Evolutionary conservation across 2,329 filamentous ascomycete species (phyloP), one percentile per base, ranked within the genome.

Genomic region (Exutisphaerella laricina): DNA sequence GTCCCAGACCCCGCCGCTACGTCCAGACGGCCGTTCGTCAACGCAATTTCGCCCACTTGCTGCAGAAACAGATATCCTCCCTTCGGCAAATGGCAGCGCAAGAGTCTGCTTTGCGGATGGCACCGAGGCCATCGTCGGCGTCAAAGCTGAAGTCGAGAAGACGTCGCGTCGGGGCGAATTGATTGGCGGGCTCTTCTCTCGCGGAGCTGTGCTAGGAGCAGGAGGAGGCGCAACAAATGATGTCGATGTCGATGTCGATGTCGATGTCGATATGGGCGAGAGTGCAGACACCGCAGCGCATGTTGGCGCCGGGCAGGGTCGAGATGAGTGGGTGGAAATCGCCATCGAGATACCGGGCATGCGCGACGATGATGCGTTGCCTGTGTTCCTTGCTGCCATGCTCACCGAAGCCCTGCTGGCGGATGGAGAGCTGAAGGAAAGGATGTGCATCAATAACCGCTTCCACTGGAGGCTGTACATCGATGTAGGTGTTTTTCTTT

Each of bases 391-490:
- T 60, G 80, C 82, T 1, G 83, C 86, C 54, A 92, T 97, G 85
- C 73, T 97, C 66, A 80, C 79, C 43, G 92, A 98, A 73, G 86
- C 87, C 43, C 65, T 98, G 67, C 73, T 92, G 46, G 82, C 80
- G 22, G 84, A 81, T 65, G 83, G 80, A 3, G 74, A 75, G 58
- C 60, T 83, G 48, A 75, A 73, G 51, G 80, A 79, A 64, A 79
- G 82, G 58, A 66, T 98, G 60, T 84, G 82, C 66, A 96, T 98
- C 64, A 97, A 96, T 69, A 70, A 74, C 46, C 78, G 89, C 32
- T 98, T 90, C 73, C 90, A 97, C 72, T 98, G 92, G 92, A 87
- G 89, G 68, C 66, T 98, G 44, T 97, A 90, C 67, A 77, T 98
- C 50, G 92, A 98, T 68, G 89, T 96, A 66, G 60, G 85, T 74